A percentile compares a stretch with the other conserved stretches of the same genome.
phyloP scores from a whole-genome alignment of 2,329 filamentous ascomycete genomes.

The Phyllosticta capitalensis region DNA sequence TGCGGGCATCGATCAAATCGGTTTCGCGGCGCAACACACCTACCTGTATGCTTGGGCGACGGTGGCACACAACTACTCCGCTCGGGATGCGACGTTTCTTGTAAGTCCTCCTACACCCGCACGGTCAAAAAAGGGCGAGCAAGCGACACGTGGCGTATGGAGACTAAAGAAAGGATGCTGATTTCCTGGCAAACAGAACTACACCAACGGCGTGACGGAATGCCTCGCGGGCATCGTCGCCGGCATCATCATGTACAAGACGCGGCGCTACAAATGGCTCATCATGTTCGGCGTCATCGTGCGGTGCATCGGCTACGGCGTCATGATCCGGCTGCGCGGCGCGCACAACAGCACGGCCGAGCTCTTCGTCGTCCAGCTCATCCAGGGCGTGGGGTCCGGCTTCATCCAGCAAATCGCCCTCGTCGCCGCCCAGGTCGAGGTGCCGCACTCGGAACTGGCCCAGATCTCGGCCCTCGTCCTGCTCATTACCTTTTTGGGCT shows the following conservation, averaged over 20 bases:
- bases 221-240: conserved; percentile 32
- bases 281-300: conserved; percentile 32
- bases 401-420: conserved; percentile 36
- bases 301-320: conserved; percentile 40
- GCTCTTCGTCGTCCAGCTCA: conserved; percentile 39
- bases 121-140: background rate
- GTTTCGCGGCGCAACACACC: conserved; percentile 37
- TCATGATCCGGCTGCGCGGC: conserved; percentile 42
- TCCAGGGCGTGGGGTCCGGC: conserved; percentile 41
- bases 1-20: conserved; percentile 35
- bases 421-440: conserved; percentile 37
- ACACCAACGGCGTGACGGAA: conserved; percentile 32
- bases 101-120: background rate
- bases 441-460: conserved; percentile 38
- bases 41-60: conserved; percentile 41
- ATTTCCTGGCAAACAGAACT: background rate
- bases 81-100: conserved; percentile 36
- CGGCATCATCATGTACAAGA: conserved; percentile 34
- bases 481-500: conserved; percentile 33
- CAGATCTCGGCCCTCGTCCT: conserved; percentile 40
- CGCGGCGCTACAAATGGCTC: conserved; percentile 40
- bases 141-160: too few species aligned
- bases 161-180: background rate
- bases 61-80: conserved; percentile 33
- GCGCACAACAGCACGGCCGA: conserved; percentile 35